phyloP scores from a whole-genome alignment of 139 green algal genomes.

The Choricystis sp. region DNA sequence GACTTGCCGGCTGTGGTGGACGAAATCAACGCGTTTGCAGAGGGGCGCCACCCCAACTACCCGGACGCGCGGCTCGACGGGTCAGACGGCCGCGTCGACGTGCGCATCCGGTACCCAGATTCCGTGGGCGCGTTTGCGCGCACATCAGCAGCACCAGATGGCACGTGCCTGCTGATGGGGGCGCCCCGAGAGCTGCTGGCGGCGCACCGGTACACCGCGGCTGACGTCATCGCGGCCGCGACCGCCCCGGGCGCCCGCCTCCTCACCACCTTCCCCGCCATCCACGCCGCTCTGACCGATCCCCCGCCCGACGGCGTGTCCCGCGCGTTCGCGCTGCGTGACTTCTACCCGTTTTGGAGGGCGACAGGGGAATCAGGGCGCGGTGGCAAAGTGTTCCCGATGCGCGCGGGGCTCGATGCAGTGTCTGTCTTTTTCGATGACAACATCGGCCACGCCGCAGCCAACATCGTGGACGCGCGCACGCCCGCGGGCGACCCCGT shows the following conservation, averaged over 20 bases:
- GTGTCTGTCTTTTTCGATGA: constrained; percentile 25
- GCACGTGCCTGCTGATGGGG: background rate
- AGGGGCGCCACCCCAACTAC: constrained; percentile 17
- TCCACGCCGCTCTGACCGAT: background rate
- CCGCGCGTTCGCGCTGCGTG: constrained; percentile 7
- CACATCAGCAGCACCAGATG: background rate
- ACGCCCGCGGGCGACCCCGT: constrained; percentile 9
- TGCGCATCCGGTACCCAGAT: constrained; percentile 11
- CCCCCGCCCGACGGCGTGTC: too few relatives aligned
- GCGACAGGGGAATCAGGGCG: constrained; percentile 8
- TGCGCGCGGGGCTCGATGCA: constrained; percentile 3
- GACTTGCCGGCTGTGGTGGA: constrained; percentile 20
- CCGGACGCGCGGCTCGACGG: constrained; percentile 18
- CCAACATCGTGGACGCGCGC: constrained; percentile 24
- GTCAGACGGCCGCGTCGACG: constrained; percentile 14
- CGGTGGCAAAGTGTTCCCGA: constrained; percentile 13
- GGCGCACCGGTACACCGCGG: too few relatives aligned
- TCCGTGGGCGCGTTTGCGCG: background rate
- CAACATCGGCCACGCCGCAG: constrained; percentile 17
- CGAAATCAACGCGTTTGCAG: constrained; percentile 23
- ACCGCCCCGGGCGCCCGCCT: background rate
- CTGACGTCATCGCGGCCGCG: background rate
- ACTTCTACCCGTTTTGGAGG: constrained; percentile 25
- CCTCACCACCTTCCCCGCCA: background rate
- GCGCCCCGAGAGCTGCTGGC: too few relatives aligned